Base-by-base conservation (phyloP, 768 basidiomycete genomes). In the Lyophyllum shimeji region DNA sequence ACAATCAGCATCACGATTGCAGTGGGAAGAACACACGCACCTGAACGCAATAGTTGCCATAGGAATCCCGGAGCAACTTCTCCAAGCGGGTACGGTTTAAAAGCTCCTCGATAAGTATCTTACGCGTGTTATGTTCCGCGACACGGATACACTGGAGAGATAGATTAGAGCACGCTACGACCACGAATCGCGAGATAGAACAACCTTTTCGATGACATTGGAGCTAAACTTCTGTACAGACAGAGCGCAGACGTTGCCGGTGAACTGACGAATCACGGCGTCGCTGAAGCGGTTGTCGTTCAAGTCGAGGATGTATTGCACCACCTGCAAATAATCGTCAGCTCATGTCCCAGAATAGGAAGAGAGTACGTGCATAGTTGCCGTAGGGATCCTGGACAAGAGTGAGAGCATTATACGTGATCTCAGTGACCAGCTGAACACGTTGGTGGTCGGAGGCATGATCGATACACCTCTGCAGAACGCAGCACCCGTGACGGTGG, bases 201-300 rank as follows among this genome's bases (percentile, higher is more conserved):
- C 73, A 37, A 89, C 90, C 82, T 97, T 97, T 76, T 97, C 95
- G 59, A 97, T 95, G 57, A 99, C 97, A 70, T 99, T 99, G 58
- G 96, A 98, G 60, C 94, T 96, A 76, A 99, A 99, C 75, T 99
- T 99, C 72, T 99, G 97, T 15, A 98, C 96, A 5, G 95, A 98
- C 51, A 99, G 77, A 5, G 94, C 94, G 70, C 95, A 98, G 57
- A 98, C 93, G 67, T 99, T 98, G 64, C 97, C 97, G 51, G 92
- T 78, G 74, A 98, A 99, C 68, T 98, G 97, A 60, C 96, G 87
- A 64, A 98, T 98, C 63, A 99, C 92, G 47, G 81, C 96, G 73
- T 98, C 96, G 62, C 93, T 96, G 81, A 98, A 99, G 43, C 97
- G 85, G 71, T 93, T 95, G 76, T 99, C 97, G 74, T 98, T 98